These are phyloP conservation scores for Plasmodium reichenowi DNA, from an alignment of 169 alveolate species.

Conservation along the genomic window DNA sequence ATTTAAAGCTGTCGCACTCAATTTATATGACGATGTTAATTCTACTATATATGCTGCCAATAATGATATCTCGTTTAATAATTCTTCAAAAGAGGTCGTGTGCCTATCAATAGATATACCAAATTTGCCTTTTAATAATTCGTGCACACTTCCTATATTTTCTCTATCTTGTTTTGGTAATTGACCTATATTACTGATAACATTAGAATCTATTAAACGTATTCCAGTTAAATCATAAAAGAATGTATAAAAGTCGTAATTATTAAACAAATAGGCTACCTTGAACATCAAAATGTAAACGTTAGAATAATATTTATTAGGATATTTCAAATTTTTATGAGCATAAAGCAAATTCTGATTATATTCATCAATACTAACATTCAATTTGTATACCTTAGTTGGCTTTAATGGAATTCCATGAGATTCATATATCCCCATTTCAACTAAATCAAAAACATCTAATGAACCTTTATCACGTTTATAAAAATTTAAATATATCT, in stretches of 20 bases:
- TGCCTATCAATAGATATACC: constrained; percentile 23
- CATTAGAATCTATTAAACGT: constrained; percentile 18
- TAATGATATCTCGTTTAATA: constrained; percentile 49
- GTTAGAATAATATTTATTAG: constrained; percentile 69
- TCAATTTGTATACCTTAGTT: constrained; percentile 2
- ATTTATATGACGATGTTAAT: constrained; percentile 57
- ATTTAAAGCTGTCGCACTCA: background rate
- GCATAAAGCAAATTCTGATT: constrained; percentile 47
- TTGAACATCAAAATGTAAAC: constrained; percentile 56
- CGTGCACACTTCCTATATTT: constrained; percentile 8
- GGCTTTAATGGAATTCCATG: constrained; percentile 1
- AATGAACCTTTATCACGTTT: background rate
- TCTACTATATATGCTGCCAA: constrained; percentile 67
- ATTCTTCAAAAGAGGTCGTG: constrained; percentile 12
- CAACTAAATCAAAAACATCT: constrained; percentile 48
- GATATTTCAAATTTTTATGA: constrained; percentile 28
- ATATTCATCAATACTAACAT: constrained; percentile 69
- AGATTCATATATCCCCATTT: constrained; percentile 53
- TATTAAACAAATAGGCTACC: constrained; percentile 59
- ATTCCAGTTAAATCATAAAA: constrained; percentile 70
- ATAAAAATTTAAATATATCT: constrained; percentile 42
- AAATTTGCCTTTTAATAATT: constrained; percentile 1
- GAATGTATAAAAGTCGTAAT: constrained; percentile 45
- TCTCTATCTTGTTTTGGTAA: background rate
- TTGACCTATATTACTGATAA: constrained; percentile 4